Evolutionary conservation across 345 rosid species (phyloP).

Genomic region (Atalantia buxifolia): DNA sequence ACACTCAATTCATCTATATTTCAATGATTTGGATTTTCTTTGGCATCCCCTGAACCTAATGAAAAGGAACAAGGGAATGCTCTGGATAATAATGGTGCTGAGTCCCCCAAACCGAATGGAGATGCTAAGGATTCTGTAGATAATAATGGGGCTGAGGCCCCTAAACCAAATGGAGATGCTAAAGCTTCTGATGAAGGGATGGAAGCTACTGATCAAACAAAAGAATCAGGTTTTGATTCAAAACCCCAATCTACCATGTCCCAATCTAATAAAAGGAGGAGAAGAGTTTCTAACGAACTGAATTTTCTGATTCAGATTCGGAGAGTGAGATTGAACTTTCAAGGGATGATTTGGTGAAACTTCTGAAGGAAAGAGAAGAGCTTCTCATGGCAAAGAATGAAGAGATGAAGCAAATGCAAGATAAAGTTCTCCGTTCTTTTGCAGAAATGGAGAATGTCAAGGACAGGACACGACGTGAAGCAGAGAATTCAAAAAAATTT

Average conservation of each 20-base stretch:
- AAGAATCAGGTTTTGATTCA: constrained; percentile 40
- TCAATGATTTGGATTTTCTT: constrained; percentile 56
- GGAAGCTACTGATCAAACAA: constrained; percentile 24
- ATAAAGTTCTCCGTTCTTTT: constrained; percentile 64
- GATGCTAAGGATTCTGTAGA: constrained; percentile 26
- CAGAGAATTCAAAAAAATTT: constrained; percentile 83
- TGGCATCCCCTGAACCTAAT: constrained; percentile 55
- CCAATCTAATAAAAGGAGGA: constrained; percentile 31
- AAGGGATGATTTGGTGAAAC: constrained; percentile 68
- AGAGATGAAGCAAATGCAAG: constrained; percentile 66
- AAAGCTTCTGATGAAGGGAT: constrained; percentile 18
- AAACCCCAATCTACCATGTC: constrained; percentile 26
- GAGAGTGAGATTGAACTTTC: constrained; percentile 63
- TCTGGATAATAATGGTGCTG: constrained; percentile 17
- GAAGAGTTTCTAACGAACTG: constrained; percentile 37
- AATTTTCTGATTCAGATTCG: constrained; percentile 60
- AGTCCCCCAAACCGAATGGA: constrained; percentile 24
- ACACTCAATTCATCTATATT: constrained; percentile 27
- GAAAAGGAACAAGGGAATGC: constrained; percentile 40
- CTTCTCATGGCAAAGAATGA: constrained; percentile 60
- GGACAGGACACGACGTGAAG: constrained; percentile 83
- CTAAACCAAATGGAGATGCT: constrained; percentile 29
- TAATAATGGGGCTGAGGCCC: constrained; percentile 18
- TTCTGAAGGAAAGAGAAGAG: constrained; percentile 71
- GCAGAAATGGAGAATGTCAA: constrained; percentile 92